Evolutionary conservation across 345 rosid species (phyloP).

Genomic region (Sonneratia alba): DNA sequence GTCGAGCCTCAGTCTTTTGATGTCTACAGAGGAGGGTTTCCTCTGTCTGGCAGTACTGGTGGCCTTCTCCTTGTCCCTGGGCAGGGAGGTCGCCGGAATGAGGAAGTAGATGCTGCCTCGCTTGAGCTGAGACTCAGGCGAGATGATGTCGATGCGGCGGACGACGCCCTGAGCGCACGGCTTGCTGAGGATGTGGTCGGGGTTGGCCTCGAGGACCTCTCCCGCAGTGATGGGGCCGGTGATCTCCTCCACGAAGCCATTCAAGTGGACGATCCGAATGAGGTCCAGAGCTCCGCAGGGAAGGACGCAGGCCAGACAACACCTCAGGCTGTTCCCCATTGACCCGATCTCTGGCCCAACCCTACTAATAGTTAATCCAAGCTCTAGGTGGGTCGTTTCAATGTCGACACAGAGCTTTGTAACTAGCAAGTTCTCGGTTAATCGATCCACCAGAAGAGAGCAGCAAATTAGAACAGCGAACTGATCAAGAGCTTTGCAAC

Average conservation of each 20-base stretch:
- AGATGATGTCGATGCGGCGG: conserved; percentile 63
- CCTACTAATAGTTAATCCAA: no score
- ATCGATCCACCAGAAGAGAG: no score
- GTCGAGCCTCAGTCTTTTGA: background rate
- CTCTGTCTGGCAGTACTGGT: background rate
- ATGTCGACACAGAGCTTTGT: no score
- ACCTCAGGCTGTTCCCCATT: conserved; percentile 89
- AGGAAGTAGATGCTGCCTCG: conserved; percentile 86
- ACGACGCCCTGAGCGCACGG: conserved; percentile 72
- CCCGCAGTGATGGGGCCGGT: conserved; percentile 68
- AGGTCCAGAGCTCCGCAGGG: conserved; percentile 95
- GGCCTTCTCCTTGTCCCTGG: conserved; percentile 9
- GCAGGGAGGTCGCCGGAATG: conserved; percentile 53
- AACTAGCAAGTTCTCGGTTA: no score
- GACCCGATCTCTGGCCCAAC: background rate
- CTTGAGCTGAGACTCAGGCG: conserved; percentile 80
- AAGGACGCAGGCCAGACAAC: conserved; percentile 88
- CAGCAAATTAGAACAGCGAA: no score
- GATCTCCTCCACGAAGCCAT: conserved; percentile 72
- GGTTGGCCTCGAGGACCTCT: conserved; percentile 68
- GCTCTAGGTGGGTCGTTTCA: no score
- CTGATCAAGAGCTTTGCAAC: no score
- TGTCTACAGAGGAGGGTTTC: background rate
- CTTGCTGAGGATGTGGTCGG: conserved; percentile 76
- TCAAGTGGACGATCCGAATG: conserved; percentile 83